Base-by-base conservation (phyloP, 805 yeast genomes). In the Candida bentonensis region DNA sequence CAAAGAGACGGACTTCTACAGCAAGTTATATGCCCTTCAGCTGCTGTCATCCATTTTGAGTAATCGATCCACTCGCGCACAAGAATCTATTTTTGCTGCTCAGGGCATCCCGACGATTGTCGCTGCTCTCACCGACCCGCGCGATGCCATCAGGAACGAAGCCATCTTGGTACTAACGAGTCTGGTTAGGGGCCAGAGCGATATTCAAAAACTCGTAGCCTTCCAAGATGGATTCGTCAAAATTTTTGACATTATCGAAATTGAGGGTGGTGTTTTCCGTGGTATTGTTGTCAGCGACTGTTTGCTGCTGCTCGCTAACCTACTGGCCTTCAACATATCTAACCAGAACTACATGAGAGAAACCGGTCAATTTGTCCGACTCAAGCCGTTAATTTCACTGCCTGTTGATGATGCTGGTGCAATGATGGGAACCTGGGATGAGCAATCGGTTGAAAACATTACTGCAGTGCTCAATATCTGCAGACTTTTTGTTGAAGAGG, bases 261-360 rank as follows among this genome's bases (percentile, higher is more conserved):
- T 78, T 49, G 96, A 88, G 60, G 96, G 95, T 25, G 95, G 95
- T 2, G 72, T 87, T 44, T 96, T 95, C 7, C 86, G 92, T n/a
- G 85, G 92, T 17, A 70, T 86, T 26, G 77, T 86, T n/a, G 94
- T 88, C 5, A 92, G 84, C 57, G 97, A 92, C 61, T 84, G 95
- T 59, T 65, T 94, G 44, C 74, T 86, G 0, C 64, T 92, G 40
- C 66, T 89, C 4, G 70, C 80, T 15, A 82, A 80, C 54, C 67
- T 92, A 39, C 62, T 92, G 42, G 76, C 76, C 50, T 87, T 79
- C 61, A 92, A 89, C 57, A 80, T 89, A 1, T 79, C 94, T 2
- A 94, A 92, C 60, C 99, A 92, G 59, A 83, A 81, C 47, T 70
- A 79, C 44, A 94, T 94, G 55, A 61, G 88, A 27, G 97, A 89